Base-by-base conservation (phyloP, 202 grass and related monocot genomes). In the Sporobolus alterniflorus region DNA sequence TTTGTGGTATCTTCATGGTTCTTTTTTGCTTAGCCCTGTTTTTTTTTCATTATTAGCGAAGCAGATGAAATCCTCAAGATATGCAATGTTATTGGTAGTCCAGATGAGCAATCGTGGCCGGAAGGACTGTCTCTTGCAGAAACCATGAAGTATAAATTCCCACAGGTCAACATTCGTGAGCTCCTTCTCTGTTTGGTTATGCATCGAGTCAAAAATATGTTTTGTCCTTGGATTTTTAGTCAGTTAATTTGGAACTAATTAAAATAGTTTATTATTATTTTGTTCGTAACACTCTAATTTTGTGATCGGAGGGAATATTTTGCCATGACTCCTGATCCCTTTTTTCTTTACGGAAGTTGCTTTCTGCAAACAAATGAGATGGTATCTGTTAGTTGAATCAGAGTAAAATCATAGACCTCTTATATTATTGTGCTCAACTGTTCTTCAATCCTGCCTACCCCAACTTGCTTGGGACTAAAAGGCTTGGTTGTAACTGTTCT, bases 1-100 rank as follows among this genome's bases (percentile, higher is more conserved):
- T n/a, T n/a, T n/a, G n/a, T n/a, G n/a, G n/a, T n/a, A n/a, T n/a
- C n/a, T n/a, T n/a, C n/a, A n/a, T n/a, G n/a, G n/a, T n/a, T n/a
- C n/a, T n/a, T 49, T 33, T 84, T 77, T 48, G 24, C 54, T 85
- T 65, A 86, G 22, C 41, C 12, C 40, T 59, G 21, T 66, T 63
- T 32, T 84, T 79, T 51, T 87, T 54, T 26, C 75, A 52, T 26
- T 46, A 56, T 85, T 77, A 99, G 96, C 70, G 96, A 99, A 94
- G 85, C 84, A 15, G 96, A 99, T 63, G 91, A 99, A 75, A 94
- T 99, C 85, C 65, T 94, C 70, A 99, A 94, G 86, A 99, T 99
- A 63, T 96, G 96, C 74, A 84, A 87, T 83, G 96, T 99, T 42
- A 94, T 99, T 36, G 96, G 96, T 71, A 92, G 85, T 73, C 96